Evolutionary conservation across 1,284 basidiomycete genomes (phyloP), one percentile per base, ranked within the genome.

Genomic region (Sporisorium graminicola): DNA sequence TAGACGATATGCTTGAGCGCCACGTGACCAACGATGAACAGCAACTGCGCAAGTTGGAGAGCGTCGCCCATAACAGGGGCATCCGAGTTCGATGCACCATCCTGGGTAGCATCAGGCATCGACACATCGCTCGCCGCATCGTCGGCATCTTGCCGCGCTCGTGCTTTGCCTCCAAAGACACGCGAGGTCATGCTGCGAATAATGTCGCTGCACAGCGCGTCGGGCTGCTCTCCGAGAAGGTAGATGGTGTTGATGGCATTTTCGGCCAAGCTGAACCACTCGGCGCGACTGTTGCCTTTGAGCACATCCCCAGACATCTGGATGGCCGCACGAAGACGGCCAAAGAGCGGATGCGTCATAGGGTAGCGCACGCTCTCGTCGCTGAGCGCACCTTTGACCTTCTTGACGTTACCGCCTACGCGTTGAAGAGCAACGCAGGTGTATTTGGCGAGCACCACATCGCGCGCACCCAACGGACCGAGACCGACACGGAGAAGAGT

Each of bases 1-100:
- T 94, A 97, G 26, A 97, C 95, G 63, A 98, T 94, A 74, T 99
- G 95, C 86, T 98, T 98, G 87, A 99, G 93, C 7, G 95, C 94
- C 20, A 97, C 93, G 86, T 99, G 96, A 0, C 96, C 97, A 6
- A 98, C 94, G 44, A 94, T 90, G 84, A 98, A 99, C 8, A 99
- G 88, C 20, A 98, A 89, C 84, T 98, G 95, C 61, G 92, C 93
- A 18, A 99, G 89, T 67, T 91, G 90, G 85, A 96, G 98, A 0
- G 92, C 91, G 20, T 77, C 74, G 24, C 71, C 72, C 60, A 65
- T 63, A 20, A 57, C 52, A 1, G 73, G 67, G 20, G 42, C 64
- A 12, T 69, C 58, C 3, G 60, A 55, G 33, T 51, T 50, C 9
- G 64, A 66, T 26, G 53, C 51, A 13, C 37, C 53, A 12, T 77